Conservation (phyloP, 768 basidiomycete genomes). For the Suillus tomentosus region DNA sequence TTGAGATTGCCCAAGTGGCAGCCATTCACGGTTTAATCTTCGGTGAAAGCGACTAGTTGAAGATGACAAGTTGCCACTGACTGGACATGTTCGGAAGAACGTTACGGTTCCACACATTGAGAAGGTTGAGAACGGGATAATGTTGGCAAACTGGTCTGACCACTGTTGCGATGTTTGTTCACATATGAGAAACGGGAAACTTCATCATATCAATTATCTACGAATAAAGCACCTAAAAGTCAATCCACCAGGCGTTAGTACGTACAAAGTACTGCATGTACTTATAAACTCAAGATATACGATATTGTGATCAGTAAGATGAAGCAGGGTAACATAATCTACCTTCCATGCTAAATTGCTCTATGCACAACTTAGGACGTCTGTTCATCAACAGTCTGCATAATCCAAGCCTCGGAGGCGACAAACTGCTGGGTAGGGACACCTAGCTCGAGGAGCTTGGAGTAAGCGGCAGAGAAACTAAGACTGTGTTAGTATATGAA, state of each 20-base stretch:
- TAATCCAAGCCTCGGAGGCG: conserved; percentile 69
- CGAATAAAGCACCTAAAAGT: not conserved
- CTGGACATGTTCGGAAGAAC: not conserved
- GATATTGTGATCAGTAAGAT: not conserved
- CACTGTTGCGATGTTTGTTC: conserved; percentile 7
- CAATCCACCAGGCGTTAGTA: not conserved
- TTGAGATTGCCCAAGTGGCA: conserved; percentile 7
- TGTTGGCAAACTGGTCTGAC: not conserved
- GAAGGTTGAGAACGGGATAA: not conserved
- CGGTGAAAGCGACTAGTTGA: not conserved
- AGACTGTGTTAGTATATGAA: not conserved
- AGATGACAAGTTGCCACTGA: not conserved
- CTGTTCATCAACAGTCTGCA: conserved; percentile 37
- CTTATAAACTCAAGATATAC: not conserved
- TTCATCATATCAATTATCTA: not conserved
- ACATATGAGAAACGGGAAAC: conserved; percentile 2
- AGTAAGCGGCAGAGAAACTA: conserved; percentile 81
- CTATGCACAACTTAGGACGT: conserved; percentile 8
- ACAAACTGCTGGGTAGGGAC: conserved; percentile 83
- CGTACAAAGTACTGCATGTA: not conserved
- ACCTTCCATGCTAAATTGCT: not conserved
- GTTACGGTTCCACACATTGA: not conserved
- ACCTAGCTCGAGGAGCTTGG: conserved; percentile 89
- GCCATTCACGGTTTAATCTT: conserved; percentile 1
- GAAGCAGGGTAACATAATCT: conserved; percentile 1